Evolutionary conservation across 805 yeast species (phyloP).

Genomic region (Candida broadrunensis): DNA sequence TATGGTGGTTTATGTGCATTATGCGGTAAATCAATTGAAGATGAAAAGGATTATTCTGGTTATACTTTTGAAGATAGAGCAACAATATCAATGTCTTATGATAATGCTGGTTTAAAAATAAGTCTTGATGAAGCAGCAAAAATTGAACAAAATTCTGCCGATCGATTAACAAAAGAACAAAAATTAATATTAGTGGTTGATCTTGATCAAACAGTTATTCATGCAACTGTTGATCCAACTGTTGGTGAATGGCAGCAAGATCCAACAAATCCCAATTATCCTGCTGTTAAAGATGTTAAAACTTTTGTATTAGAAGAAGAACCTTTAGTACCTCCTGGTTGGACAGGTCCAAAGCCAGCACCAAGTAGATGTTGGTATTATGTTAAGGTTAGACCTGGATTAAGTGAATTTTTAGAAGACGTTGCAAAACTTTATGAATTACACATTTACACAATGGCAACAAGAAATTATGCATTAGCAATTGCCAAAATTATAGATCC

Average conservation of each 20-base stretch:
- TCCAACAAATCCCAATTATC: conserved; percentile 78
- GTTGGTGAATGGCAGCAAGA: conserved; percentile 96
- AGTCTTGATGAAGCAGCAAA: conserved; percentile 83
- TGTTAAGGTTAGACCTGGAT: conserved; percentile 88
- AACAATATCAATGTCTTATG: conserved; percentile 86
- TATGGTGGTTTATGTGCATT: conserved; percentile 93
- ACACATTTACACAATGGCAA: conserved; percentile 98
- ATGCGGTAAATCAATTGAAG: conserved; percentile 78
- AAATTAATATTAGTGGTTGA: conserved; percentile 91
- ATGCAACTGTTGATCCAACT: conserved; percentile 96
- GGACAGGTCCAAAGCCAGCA: conserved; percentile 59
- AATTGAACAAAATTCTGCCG: conserved; percentile 67
- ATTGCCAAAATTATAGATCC: conserved; percentile 94
- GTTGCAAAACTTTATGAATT: conserved; percentile 72
- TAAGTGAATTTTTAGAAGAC: conserved; percentile 64
- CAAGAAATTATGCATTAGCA: conserved; percentile 85
- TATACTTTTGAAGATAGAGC: conserved; percentile 69
- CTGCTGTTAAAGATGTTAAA: conserved; percentile 77
- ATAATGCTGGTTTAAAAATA: conserved; percentile 77
- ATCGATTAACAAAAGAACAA: conserved; percentile 54
- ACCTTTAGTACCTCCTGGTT: conserved; percentile 52
- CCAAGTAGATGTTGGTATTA: conserved; percentile 79
- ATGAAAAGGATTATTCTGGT: conserved; percentile 71
- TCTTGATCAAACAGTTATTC: conserved; percentile 95
- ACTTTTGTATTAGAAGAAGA: conserved; percentile 79